A percentile compares a stretch with the other conserved stretches of the same genome.
Conservation (phyloP, 1,284 basidiomycete species). For the Ustilago lituana region DNA sequence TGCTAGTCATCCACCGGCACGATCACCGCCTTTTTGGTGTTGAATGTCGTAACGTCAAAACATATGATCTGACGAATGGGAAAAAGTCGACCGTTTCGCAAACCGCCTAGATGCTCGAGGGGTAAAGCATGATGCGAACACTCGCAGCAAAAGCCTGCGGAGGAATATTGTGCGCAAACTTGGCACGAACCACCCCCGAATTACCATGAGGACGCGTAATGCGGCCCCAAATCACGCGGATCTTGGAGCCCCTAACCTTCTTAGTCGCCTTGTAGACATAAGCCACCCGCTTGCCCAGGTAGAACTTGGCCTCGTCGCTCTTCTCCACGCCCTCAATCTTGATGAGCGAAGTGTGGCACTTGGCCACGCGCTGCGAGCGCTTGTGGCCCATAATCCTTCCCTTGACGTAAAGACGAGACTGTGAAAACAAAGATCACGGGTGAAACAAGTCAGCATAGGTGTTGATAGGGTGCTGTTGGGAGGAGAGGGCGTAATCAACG, state of each 20-base stretch:
- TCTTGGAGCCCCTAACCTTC: slow-evolving; percentile 88
- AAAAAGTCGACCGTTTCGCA: too few species aligned
- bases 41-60: too few species aligned
- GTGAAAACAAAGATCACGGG: too few species aligned
- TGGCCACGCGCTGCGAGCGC: slow-evolving; percentile 94
- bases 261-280: slow-evolving; percentile 97
- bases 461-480: too few species aligned
- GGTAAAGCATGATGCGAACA: slow-evolving; percentile 84
- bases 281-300: slow-evolving; percentile 98
- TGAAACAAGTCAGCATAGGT: too few species aligned
- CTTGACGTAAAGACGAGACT: slow-evolving; percentile 86
- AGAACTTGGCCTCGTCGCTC: slow-evolving; percentile 95
- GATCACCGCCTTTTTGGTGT: slow-evolving; percentile 41
- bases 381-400: slow-evolving; percentile 98
- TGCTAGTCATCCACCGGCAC: slow-evolving; percentile 17
- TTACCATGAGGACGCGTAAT: slow-evolving; percentile 72
- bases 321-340: slow-evolving; percentile 96
- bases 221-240: slow-evolving; percentile 96
- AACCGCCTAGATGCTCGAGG: slow-evolving; percentile 57
- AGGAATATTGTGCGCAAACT: slow-evolving; percentile 96
- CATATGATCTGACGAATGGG: too few species aligned
- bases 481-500: too few species aligned
- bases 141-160: slow-evolving; percentile 93
- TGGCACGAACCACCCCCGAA: slow-evolving; percentile 95
- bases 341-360: slow-evolving; percentile 91